Evolutionary conservation across 495 filamentous ascomycete species (phyloP).

Genomic region (Zalerion maritima): DNA sequence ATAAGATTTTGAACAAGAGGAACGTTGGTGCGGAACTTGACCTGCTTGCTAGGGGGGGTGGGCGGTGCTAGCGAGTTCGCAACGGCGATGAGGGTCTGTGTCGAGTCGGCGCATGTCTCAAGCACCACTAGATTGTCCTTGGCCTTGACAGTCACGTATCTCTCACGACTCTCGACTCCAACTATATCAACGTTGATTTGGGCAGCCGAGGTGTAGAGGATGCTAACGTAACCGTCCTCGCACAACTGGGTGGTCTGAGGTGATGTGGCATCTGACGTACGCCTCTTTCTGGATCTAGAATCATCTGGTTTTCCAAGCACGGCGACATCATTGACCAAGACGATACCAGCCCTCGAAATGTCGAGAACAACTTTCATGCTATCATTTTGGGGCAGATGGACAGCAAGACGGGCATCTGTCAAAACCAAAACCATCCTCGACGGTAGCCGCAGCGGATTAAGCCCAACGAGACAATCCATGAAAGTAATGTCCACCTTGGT

Average conservation of each 20-base stretch:
- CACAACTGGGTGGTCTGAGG: conserved; percentile 52
- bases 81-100: conserved; percentile 74
- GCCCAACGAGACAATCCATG: conserved; percentile 63
- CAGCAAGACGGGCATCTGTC: conserved; percentile 55
- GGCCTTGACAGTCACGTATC: conserved; percentile 64
- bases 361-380: conserved; percentile 46
- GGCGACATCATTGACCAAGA: conserved; percentile 66
- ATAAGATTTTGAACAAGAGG: conserved; percentile 78
- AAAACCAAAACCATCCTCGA: conserved; percentile 67
- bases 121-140: conserved; percentile 75
- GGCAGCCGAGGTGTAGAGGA: conserved; percentile 72
- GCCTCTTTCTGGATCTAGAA: too few species aligned
- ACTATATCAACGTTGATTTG: conserved; percentile 45
- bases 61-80: conserved; percentile 74
- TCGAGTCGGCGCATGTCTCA: conserved; percentile 94
- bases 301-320: conserved; percentile 19
- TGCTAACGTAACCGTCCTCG: conserved; percentile 61
- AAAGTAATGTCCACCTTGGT: conserved; percentile 60
- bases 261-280: conserved; percentile 32
- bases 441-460: conserved; percentile 65
- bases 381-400: conserved; percentile 43
- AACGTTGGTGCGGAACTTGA: conserved; percentile 77
- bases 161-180: conserved; percentile 36
- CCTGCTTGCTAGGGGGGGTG: conserved; percentile 57
- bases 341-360: conserved; percentile 62